phyloP scores from a whole-genome alignment of 345 rosid species.

The Toxicodendron radicans region DNA sequence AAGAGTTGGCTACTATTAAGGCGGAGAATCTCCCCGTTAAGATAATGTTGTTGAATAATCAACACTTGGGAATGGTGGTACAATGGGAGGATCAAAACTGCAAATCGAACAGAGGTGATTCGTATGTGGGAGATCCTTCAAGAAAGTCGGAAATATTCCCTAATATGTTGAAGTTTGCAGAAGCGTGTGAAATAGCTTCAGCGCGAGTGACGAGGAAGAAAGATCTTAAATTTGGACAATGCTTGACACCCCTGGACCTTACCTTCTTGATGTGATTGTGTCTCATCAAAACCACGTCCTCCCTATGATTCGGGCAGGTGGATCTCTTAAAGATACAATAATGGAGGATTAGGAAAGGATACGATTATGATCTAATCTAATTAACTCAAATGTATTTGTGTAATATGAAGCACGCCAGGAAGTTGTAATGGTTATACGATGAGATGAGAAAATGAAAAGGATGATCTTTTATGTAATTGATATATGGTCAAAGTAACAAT shows the following conservation, averaged over 20 bases:
- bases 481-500: too few species aligned
- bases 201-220: slow-evolving; percentile 66
- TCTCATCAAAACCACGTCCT: slow-evolving; percentile 92
- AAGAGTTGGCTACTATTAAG: slow-evolving; percentile 76
- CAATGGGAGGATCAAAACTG: slow-evolving; percentile 91
- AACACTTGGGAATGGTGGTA: slow-evolving; percentile 90
- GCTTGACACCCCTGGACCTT: slow-evolving; percentile 88
- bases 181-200: slow-evolving; percentile 76
- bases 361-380: too few species aligned
- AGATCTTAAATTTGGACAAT: slow-evolving; percentile 61
- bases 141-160: slow-evolving; percentile 71
- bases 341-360: slow-evolving; percentile 86
- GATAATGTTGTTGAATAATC: slow-evolving; percentile 75
- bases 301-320: slow-evolving; percentile 91
- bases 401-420: too few species aligned
- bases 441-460: too few species aligned
- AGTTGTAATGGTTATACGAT: too few species aligned
- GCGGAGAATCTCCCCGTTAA: slow-evolving; percentile 84
- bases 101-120: slow-evolving; percentile 82
- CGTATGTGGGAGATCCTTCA: slow-evolving; percentile 77
- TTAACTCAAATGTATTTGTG: too few species aligned
- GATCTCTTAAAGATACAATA: slow-evolving; percentile 74
- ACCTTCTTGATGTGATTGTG: slow-evolving; percentile 75
- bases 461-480: too few species aligned
- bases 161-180: slow-evolving; percentile 75